Base-by-base conservation (phyloP, 306 rosid species). In the Corylus heterophylla region DNA sequence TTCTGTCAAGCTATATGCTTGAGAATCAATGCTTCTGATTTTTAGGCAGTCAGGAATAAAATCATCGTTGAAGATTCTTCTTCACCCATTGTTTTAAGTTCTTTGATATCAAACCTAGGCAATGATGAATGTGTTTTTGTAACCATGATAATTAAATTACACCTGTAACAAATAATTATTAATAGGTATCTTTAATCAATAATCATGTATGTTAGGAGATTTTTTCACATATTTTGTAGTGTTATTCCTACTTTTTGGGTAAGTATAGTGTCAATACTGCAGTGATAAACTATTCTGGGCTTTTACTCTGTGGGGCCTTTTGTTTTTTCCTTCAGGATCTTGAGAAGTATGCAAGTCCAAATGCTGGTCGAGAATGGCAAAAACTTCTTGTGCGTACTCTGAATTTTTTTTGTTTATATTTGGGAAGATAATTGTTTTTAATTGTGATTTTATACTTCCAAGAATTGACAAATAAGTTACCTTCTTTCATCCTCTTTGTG, bases 341-440 rank as follows among this genome's bases (percentile, higher is more conserved):
- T 73, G 89, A 90, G 85, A 91, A 76, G 84, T 88, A 92, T 76
- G 98, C 89, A 42, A 89, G 93, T 86, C 89, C 90, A 66, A 81
- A 87, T 82, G 95, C 97, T 55, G 97, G 87, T 73, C 85, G 5
- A 78, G 97, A 94, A 74, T 94, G 98, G 98, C 75, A 82, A 78
- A 92, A 89, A 79, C 98, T 94, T 69, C 84, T 94, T 20, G 98
- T 92, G 84, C 83, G 93, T 79, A 55, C 56, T 80, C 35, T 55
- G 42, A 47, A 7, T 35, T 39, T 78, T 72, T 18, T 29, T 25
- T 55, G 29, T 55, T 78, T 22, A 18, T 11, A 11, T 35, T 16
- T 67, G 27, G 1, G 25, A 39, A 67, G 27, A 18, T 67, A 39
- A 16, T 9, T 67, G 22, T 67, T 42, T 18, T 12, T 9, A 12